Conservation (phyloP, 2,329 filamentous ascomycete genomes). For the Macrophomina tecta region DNA sequence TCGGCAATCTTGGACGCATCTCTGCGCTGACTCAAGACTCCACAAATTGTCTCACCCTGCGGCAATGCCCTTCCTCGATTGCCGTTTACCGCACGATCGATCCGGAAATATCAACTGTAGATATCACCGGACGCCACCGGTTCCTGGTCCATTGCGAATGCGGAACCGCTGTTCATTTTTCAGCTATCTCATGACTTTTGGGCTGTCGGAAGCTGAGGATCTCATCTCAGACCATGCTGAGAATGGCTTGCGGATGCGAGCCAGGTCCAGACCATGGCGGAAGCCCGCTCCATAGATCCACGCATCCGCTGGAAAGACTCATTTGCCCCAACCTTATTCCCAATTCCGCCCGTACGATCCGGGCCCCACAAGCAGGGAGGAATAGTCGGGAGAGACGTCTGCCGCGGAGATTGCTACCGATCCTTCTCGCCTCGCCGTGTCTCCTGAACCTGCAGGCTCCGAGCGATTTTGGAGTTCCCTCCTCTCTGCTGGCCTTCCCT, state of each 20-base stretch:
- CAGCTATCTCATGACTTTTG: not conserved
- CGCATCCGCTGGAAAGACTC: not conserved
- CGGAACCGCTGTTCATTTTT: not conserved
- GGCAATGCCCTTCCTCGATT: constrained; percentile 2
- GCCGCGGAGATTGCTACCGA: constrained; percentile 19
- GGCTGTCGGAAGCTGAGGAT: not conserved
- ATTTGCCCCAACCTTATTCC: constrained; percentile 6
- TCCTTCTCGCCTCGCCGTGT: constrained; percentile 1
- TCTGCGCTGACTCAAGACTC: constrained; percentile 14
- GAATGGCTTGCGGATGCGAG: not conserved
- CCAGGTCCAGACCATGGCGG: constrained; percentile 3
- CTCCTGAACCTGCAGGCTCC: constrained; percentile 4
- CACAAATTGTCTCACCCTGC: constrained; percentile 22
- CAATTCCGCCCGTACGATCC: constrained; percentile 4
- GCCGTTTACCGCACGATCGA: constrained; percentile 4
- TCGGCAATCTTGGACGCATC: constrained; percentile 26
- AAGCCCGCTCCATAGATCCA: constrained; percentile 9
- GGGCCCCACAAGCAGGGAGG: constrained; percentile 11
- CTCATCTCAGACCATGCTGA: not conserved
- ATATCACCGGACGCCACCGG: not conserved
- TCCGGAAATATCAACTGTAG: constrained; percentile 1
- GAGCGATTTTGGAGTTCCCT: constrained; percentile 3
- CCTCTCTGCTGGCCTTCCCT: not conserved
- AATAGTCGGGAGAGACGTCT: not conserved
- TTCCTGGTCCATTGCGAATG: not conserved